Conservation (phyloP, 768 basidiomycete species). For the Hysterangium stoloniferum region DNA sequence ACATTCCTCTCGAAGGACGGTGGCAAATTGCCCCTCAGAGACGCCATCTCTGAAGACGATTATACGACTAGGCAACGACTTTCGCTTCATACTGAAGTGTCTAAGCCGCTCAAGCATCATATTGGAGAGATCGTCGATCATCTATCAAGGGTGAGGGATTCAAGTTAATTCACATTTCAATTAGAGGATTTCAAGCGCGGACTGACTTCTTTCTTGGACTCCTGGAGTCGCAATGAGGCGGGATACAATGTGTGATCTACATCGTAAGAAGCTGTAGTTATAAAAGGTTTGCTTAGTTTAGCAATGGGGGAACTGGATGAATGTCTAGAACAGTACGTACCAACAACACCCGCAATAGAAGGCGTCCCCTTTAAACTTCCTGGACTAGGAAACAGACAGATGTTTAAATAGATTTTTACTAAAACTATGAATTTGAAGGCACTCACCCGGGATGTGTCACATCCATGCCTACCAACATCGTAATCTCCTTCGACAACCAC, state of each 20-base stretch:
- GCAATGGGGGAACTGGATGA: no score
- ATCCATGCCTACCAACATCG: slow-evolving; percentile 83
- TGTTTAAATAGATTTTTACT: slow-evolving; percentile 12
- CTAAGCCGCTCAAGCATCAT: slow-evolving; percentile 70
- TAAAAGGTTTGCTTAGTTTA: no score
- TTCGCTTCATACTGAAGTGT: slow-evolving; percentile 44
- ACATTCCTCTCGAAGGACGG: slow-evolving; percentile 6
- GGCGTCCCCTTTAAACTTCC: slow-evolving; percentile 70
- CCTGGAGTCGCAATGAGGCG: slow-evolving; percentile 61
- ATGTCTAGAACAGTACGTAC: slow-evolving; percentile 38
- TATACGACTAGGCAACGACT: slow-evolving; percentile 54
- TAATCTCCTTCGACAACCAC: slow-evolving; percentile 60
- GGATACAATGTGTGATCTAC: slow-evolving; percentile 68
- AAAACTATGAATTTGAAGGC: not conserved
- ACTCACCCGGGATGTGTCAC: slow-evolving; percentile 12
- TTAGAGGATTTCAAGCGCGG: not conserved
- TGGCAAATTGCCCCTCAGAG: slow-evolving; percentile 44
- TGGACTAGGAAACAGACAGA: slow-evolving; percentile 48
- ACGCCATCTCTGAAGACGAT: slow-evolving; percentile 77
- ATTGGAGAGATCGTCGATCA: slow-evolving; percentile 53
- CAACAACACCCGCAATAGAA: slow-evolving; percentile 79
- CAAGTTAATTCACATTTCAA: not conserved
- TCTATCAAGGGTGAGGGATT: slow-evolving; percentile 26
- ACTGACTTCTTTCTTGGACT: slow-evolving; percentile 70
- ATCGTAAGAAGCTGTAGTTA: slow-evolving; percentile 28